phyloP scores from a whole-genome alignment of 768 basidiomycete genomes.

The Hypholoma fasciculare region DNA sequence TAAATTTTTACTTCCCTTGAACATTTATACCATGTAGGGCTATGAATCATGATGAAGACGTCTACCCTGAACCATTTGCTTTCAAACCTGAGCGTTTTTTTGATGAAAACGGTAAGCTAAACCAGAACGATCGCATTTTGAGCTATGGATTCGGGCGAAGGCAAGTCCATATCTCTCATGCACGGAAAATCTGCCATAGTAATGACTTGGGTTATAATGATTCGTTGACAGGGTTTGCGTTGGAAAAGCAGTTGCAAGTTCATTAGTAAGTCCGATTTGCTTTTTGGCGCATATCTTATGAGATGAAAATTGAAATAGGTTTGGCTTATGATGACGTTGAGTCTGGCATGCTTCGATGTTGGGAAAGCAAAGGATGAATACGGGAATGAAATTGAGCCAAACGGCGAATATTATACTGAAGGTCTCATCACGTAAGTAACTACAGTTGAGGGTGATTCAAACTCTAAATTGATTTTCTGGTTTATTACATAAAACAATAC shows the following conservation, averaged over 20 bases:
- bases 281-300: background rate
- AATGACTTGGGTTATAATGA: background rate
- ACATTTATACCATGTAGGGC: background rate
- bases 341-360: background rate
- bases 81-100: slow-evolving; percentile 32
- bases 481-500: background rate
- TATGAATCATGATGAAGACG: slow-evolving; percentile 27
- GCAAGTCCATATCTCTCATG: background rate
- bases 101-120: slow-evolving; percentile 15
- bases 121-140: slow-evolving; percentile 17
- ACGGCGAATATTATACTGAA: background rate
- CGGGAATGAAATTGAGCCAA: slow-evolving; percentile 4
- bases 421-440: background rate
- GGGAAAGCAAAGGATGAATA: background rate
- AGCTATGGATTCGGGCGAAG: slow-evolving; percentile 11
- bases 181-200: no score
- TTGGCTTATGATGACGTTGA: slow-evolving; percentile 1
- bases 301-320: background rate
- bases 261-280: background rate
- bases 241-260: slow-evolving; percentile 9
- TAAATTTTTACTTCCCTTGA: background rate
- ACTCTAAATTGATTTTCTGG: background rate
- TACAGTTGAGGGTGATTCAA: background rate
- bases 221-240: background rate
- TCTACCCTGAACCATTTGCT: slow-evolving; percentile 31